Conservation (phyloP, 805 yeast species). For the Saccharomycopsis sp. region DNA sequence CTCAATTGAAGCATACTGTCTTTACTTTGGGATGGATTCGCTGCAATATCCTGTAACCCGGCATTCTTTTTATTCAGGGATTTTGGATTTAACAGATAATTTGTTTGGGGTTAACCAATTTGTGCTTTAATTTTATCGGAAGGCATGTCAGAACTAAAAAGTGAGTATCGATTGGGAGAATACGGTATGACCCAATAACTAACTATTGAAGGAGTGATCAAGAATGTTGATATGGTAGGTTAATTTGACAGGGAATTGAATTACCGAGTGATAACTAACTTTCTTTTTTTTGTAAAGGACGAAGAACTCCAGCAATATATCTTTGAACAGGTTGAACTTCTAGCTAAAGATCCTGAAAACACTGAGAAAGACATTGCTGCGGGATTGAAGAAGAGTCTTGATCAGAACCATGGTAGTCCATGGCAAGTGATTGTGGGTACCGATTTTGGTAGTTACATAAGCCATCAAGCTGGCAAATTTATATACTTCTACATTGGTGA, state of each 20-base stretch:
- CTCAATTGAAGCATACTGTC: too few relatives aligned
- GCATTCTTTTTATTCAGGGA: too few relatives aligned
- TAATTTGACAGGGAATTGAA: background rate
- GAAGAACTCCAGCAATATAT: constrained; percentile 43
- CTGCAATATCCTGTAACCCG: too few relatives aligned
- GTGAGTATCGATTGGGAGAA: constrained; percentile 4
- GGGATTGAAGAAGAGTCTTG: constrained; percentile 55
- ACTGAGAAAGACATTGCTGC: constrained; percentile 61
- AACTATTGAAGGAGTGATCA: constrained; percentile 10
- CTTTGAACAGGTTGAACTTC: constrained; percentile 39
- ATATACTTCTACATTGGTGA: constrained; percentile 65
- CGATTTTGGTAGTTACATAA: constrained; percentile 71
- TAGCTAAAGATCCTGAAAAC: constrained; percentile 34
- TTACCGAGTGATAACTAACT: too few relatives aligned
- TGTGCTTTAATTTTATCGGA: too few relatives aligned
- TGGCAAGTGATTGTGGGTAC: constrained; percentile 83
- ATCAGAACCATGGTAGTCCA: constrained; percentile 55
- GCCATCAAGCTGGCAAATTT: constrained; percentile 71
- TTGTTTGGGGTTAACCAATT: too few relatives aligned
- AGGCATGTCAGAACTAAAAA: constrained; percentile 15
- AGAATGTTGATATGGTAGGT: constrained; percentile 18
- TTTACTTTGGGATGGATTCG: too few relatives aligned
- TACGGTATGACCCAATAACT: background rate
- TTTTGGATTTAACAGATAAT: too few relatives aligned
- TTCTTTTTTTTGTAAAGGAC: background rate